phyloP scores from a whole-genome alignment of 148 eudicot genomes.

The Cornus controversa region DNA sequence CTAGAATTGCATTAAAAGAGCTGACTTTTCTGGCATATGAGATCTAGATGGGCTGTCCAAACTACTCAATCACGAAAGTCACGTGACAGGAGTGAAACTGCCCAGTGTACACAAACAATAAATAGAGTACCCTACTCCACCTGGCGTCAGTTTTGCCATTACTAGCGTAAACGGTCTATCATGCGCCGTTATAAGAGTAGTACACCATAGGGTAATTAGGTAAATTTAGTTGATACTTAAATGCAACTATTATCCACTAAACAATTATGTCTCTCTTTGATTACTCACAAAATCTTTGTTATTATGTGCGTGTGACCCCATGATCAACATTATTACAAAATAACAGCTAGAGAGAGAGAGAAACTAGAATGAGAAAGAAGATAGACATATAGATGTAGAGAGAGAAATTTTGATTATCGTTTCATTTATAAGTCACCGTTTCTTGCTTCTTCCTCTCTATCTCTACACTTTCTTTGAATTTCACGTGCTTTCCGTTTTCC shows the following conservation, averaged over 20 bases:
- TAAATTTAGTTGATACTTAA: neutral
- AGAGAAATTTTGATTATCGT: neutral
- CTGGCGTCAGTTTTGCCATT: neutral
- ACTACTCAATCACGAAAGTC: conserved; percentile 23
- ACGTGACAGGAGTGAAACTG: conserved; percentile 22
- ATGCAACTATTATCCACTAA: conserved; percentile 7
- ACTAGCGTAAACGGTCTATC: neutral
- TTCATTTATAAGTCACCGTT: neutral
- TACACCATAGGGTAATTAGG: neutral
- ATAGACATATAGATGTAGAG: neutral
- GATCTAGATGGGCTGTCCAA: neutral
- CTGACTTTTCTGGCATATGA: neutral
- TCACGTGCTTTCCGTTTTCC: neutral
- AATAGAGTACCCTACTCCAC: neutral
- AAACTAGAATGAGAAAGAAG: neutral
- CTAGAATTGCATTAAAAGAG: neutral
- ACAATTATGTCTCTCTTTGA: neutral
- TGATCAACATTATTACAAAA: conserved; percentile 13
- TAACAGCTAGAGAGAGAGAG: conserved; percentile 21
- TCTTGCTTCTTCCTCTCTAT: neutral
- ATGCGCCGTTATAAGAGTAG: neutral
- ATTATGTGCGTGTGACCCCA: conserved; percentile 11
- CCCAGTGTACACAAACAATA: neutral
- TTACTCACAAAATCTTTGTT: neutral
- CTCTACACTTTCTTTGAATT: neutral